Evolutionary conservation across 2,329 filamentous ascomycete species (phyloP), one percentile per base, ranked within the genome.

Genomic region (Coleophoma crateriformis): DNA sequence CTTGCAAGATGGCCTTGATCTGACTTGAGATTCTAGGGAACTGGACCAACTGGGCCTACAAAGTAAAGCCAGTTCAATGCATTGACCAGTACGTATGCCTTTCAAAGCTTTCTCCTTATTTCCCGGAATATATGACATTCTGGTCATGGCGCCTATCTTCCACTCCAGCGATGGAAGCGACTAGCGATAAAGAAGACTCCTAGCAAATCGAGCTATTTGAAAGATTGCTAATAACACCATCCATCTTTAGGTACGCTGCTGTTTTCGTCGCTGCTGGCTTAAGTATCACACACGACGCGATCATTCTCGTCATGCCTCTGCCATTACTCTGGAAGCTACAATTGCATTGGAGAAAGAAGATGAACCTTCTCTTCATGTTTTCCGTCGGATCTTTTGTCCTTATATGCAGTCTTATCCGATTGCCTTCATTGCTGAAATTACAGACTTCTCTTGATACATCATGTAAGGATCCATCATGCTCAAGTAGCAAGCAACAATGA

Each of bases 1-100:
- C 27, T 27, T 27, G 5, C 8, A 27, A 7, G 27, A 27, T 27
- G 8, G 27, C 27, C 27, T 27, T 4, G 27, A 27, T 27, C 27
- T 27, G 27, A 27, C 27, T 7, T 3, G 27, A 27, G 6, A 27
- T 27, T 27, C 8, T 27, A 27, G 27, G 52, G 14, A 33, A 38
- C 1, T 54, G 52, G 52, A 48, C 37, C 12, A 52, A 54, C 22
- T 54, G 52, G 52, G 48, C 44, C 39, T 54, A 50, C 41, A 50
- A 50, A 11, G 33, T n/a, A 7, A 44, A 45, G 8, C 50, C 45
- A 2, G 37, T 48, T 11, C 46, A 52, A 27, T 54, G 52, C 20
- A 47, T 54, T 27, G 33, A 51, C 8, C 27, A 27, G 27, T 27
- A 27, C 27, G 27, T 27, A 27, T 27, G 8, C 8, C 8, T 27